Base-by-base conservation (phyloP, 331 rosid genomes). In the Cucumis variabilis region DNA sequence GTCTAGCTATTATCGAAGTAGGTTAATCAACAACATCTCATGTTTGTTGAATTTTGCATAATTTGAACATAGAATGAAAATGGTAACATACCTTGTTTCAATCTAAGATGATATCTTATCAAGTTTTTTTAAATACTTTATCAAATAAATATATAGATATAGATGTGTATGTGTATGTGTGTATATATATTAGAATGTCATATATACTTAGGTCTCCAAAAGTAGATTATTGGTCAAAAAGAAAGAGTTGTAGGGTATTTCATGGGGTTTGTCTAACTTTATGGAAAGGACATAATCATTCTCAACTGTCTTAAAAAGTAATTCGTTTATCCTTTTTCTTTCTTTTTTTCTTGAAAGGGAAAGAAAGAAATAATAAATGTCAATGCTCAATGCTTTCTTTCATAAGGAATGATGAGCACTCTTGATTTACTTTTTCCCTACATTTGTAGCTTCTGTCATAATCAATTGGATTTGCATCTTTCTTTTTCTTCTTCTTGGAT, bases 251-350 rank as follows among this genome's bases (percentile, higher is more conserved):
- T 79, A 25, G 11, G 48, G 68, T 80, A 80, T 80, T 80, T 80
- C 48, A 58, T 79, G 68, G 83, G 84, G 25, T 80, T 55, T 53
- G 68, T 80, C 25, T 55, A 10, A 80, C 84, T 80, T 80, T 80
- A 27, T 27, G 50, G 28, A 80, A 55, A 80, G 84, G 84, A 55
- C 84, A 80, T 14, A 80, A 53, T 80, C 84, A 80, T 80, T 80
- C 68, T 55, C 84, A 80, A 80, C 84, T 53, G 84, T 80, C 84
- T 27, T 80, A 55, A 55, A 80, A 80, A 80, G 84, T 80, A 80
- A 80, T 80, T 80, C 48, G 84, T 80, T 80, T 80, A 80, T 27
- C 68, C 84, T 20, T 53, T 7, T 37, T 33, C 4, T 33, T 33
- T 33, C 4, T 37, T 37, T 37, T 80, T 53, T 80, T 53, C 48